phyloP scores from a whole-genome alignment of 345 rosid species.

The Streptanthus diversifolius region DNA sequence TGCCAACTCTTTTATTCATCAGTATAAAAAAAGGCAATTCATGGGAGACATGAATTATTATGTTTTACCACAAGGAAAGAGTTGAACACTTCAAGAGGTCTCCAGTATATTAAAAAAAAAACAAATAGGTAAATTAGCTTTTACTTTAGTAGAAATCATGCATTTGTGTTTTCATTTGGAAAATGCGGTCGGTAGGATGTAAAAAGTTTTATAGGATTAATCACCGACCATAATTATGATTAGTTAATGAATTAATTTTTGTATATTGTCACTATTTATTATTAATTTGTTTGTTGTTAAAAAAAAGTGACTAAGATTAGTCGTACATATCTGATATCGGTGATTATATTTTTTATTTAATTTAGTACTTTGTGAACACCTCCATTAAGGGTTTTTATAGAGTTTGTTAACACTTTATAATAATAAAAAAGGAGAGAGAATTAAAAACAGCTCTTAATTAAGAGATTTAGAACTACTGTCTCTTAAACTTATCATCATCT shows the following conservation, averaged over 20 bases:
- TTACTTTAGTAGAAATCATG: neutral
- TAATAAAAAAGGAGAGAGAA: too few relatives aligned
- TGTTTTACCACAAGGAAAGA: neutral
- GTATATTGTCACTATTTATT: too few relatives aligned
- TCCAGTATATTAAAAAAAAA: neutral
- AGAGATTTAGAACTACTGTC: too few relatives aligned
- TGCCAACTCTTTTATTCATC: neutral
- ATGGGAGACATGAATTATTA: slow-evolving; percentile 20
- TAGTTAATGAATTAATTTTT: too few relatives aligned
- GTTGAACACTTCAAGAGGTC: neutral
- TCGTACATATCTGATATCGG: neutral
- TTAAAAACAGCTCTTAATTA: too few relatives aligned
- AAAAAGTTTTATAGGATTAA: neutral
- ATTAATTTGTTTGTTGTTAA: too few relatives aligned
- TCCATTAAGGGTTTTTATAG: too few relatives aligned
- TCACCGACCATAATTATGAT: slow-evolving; percentile 13
- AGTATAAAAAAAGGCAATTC: neutral
- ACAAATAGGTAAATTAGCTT: neutral
- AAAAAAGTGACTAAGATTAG: neutral
- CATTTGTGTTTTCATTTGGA: neutral
- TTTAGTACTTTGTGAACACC: neutral
- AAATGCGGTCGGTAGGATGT: neutral
- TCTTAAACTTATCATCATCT: too few relatives aligned
- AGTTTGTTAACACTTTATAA: too few relatives aligned
- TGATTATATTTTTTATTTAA: neutral